Evolutionary conservation across 192 early-diverging fungal species (phyloP).

Genomic region (Coemansia sp.): DNA sequence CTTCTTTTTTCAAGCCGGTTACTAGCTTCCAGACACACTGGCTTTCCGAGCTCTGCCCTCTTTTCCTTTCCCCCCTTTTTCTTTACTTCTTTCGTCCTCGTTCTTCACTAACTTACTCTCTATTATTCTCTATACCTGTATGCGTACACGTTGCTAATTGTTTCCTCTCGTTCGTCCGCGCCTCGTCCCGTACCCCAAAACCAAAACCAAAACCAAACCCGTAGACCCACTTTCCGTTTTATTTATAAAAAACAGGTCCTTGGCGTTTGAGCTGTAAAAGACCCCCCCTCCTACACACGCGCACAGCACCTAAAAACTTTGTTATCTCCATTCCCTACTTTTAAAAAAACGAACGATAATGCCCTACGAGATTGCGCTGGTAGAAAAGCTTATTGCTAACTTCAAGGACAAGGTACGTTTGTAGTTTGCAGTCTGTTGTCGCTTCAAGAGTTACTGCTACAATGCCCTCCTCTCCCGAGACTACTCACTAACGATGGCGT

Average conservation of each 20-base stretch:
- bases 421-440: no score
- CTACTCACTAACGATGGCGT: background rate
- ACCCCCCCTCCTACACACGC: background rate
- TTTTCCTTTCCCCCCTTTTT: background rate
- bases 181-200: background rate
- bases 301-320: background rate
- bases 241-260: no score
- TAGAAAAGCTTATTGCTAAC: slow-evolving; percentile 48
- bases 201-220: no score
- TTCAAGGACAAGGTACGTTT: slow-evolving; percentile 51
- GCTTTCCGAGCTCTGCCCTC: background rate
- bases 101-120: slow-evolving; percentile 1
- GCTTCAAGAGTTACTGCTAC: no score
- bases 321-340: background rate
- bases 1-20: slow-evolving; percentile 1
- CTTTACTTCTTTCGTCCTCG: slow-evolving; percentile 1
- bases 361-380: slow-evolving; percentile 53
- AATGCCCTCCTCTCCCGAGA: no score
- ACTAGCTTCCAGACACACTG: background rate
- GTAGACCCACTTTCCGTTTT: background rate
- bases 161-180: background rate
- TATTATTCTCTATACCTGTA: background rate
- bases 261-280: background rate
- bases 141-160: background rate
- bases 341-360: slow-evolving; percentile 16